Evolutionary conservation across 2,329 filamentous ascomycete species (phyloP).

Genomic region (Hypomyces rosellus): DNA sequence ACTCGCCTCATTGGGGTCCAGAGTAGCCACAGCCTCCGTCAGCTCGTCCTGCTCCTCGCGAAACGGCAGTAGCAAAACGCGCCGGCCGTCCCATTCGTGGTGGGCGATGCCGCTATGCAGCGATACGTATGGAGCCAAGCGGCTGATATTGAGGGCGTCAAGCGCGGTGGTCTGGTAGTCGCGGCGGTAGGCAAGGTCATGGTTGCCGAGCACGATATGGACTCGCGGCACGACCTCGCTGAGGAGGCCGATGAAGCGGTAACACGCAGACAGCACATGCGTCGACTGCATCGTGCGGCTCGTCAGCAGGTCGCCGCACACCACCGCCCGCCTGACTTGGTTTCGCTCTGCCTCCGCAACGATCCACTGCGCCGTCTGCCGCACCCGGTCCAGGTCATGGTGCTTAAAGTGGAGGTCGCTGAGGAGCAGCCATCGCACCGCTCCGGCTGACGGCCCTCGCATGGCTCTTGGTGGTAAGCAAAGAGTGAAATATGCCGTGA

Average conservation of each 20-base stretch:
- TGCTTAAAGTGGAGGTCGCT: slow-evolving; percentile 19
- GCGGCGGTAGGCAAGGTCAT: slow-evolving; percentile 19
- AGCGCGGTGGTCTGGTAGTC: slow-evolving; percentile 20
- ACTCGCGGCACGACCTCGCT: slow-evolving; percentile 14
- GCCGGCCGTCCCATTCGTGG: slow-evolving; percentile 16
- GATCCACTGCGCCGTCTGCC: slow-evolving; percentile 17
- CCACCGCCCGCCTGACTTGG: slow-evolving; percentile 11
- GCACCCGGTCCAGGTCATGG: slow-evolving; percentile 14
- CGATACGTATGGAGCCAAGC: slow-evolving; percentile 13
- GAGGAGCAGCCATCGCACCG: slow-evolving; percentile 15
- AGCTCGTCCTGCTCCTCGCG: slow-evolving; percentile 18
- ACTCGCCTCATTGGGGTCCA: slow-evolving; percentile 9
- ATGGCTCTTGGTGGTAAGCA: too few species aligned
- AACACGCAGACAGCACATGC: slow-evolving; percentile 15
- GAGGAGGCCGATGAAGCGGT: slow-evolving; percentile 14
- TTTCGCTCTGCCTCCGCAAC: slow-evolving; percentile 13
- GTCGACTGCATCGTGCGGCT: slow-evolving; percentile 15
- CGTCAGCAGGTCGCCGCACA: slow-evolving; percentile 19
- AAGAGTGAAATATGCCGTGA: too few species aligned
- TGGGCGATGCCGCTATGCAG: slow-evolving; percentile 12
- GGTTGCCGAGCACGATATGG: slow-evolving; percentile 19
- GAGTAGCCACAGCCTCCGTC: slow-evolving; percentile 12
- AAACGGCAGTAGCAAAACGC: slow-evolving; percentile 17
- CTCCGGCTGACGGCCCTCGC: neutral
- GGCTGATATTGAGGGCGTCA: slow-evolving; percentile 14